Base-by-base conservation (phyloP, 225 moss, liverwort and hornwort genomes). In the Polytrichum formosum region DNA sequence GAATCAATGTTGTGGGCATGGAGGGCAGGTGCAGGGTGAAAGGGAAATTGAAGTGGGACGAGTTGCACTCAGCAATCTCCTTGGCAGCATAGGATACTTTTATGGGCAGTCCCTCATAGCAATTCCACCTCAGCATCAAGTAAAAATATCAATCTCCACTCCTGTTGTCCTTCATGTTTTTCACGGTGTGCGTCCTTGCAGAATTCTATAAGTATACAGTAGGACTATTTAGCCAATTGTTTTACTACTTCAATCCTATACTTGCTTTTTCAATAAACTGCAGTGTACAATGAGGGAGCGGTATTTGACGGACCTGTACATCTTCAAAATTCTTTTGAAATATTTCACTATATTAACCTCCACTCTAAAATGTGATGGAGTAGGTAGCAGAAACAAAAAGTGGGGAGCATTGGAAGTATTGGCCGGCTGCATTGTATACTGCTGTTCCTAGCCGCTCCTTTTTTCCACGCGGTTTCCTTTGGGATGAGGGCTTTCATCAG, bases 401-500 rank as follows among this genome's bases (percentile, higher is more conserved):
- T 73, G 86, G 76, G 64, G 82, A 82, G 63, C 70, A 88, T 67
- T 94, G 94, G 94, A 83, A 89, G 62, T 98, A 98, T 58, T 98
- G 98, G 98, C 94, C 92, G 67, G 98, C 92, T 29, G 87, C 90
- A 54, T 87, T 98, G 71, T 94, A 84, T 73, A 87, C 94, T 74
- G 98, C 94, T 66, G 92, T 94, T 74, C 98, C 98, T 25, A 98
- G 98, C 72, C 91, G 98, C 60, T 94, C 98, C 68, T 98, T 92
- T 74, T 98, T 98, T 65, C 98, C 98, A 22, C 91, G 98, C 31
- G 98, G 98, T 29, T 98, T 98, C 66, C 87, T 98, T 54, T 98
- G 98, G 98, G 98, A 98, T 69, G 98, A 98, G 79, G 98, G 98
- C 55, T 98, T 98, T 64, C 98, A 98, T 82, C 94, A 94, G 79